These are phyloP conservation scores for Trichoderma sp. DNA, from an alignment of 2,329 filamentous ascomycete genomes.

Conservation along the genomic window DNA sequence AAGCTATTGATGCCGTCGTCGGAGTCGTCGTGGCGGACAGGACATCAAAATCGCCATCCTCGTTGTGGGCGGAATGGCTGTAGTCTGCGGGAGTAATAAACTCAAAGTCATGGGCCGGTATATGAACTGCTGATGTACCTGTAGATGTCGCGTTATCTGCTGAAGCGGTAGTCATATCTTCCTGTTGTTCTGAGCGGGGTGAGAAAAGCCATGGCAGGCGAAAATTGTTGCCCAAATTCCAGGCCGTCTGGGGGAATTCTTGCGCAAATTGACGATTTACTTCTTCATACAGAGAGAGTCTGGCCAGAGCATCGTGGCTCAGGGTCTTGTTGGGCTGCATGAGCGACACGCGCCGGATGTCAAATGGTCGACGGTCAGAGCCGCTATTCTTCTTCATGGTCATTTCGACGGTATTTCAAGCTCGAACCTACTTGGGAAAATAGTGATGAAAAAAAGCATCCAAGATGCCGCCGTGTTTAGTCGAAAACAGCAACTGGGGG, in stretches of 20 bases:
- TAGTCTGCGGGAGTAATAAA: background rate
- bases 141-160: background rate
- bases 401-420: background rate
- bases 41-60: background rate
- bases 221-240: background rate
- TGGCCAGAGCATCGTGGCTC: background rate
- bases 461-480: background rate
- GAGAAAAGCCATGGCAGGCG: slow-evolving; percentile 3
- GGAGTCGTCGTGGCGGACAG: background rate
- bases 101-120: background rate
- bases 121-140: background rate
- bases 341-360: background rate
- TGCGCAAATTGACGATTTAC: slow-evolving; percentile 10
- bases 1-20: background rate
- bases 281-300: slow-evolving; percentile 1
- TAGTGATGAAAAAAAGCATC: background rate
- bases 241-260: background rate
- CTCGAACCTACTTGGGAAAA: background rate
- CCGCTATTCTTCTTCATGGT: background rate
- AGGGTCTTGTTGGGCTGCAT: background rate
- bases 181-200: background rate
- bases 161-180: background rate
- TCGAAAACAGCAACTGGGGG: background rate
- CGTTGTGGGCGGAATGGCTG: background rate
- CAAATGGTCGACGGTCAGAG: background rate